Evolutionary conservation across 495 filamentous ascomycete species (phyloP).

Genomic region (Neurospora pannonica): DNA sequence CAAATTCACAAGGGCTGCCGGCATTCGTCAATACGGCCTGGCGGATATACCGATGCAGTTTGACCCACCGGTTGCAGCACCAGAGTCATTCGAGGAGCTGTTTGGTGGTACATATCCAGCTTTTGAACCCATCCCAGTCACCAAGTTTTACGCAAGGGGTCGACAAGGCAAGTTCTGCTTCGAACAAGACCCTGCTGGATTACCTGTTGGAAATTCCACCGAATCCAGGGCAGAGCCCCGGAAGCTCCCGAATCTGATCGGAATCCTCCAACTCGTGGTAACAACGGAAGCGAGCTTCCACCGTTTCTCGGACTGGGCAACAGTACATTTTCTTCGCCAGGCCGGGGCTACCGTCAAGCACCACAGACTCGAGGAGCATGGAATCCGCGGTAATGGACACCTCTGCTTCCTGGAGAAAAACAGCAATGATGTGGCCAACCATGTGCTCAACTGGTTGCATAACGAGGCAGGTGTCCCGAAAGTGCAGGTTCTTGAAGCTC

Average conservation of each 20-base stretch:
- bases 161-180: background rate
- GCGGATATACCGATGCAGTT: slow-evolving; percentile 30
- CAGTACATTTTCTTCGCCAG: slow-evolving; percentile 44
- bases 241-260: slow-evolving; percentile 38
- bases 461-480: background rate
- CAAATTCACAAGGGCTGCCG: background rate
- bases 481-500: background rate
- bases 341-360: slow-evolving; percentile 41
- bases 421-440: slow-evolving; percentile 37
- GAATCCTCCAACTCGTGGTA: slow-evolving; percentile 37
- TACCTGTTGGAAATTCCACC: slow-evolving; percentile 21
- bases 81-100: background rate
- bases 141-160: background rate
- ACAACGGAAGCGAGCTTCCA: slow-evolving; percentile 49
- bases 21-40: slow-evolving; percentile 31
- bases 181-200: background rate
- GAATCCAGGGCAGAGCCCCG: slow-evolving; percentile 28
- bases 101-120: background rate
- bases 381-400: slow-evolving; percentile 50
- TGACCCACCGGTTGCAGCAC: slow-evolving; percentile 2
- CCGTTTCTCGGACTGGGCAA: slow-evolving; percentile 48
- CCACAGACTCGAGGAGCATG: slow-evolving; percentile 34
- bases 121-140: background rate
- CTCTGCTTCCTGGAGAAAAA: slow-evolving; percentile 54
- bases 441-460: slow-evolving; percentile 14